A percentile compares a stretch with the other conserved stretches of the same genome.
These are phyloP conservation scores for Gliomastix tumulicola DNA, from an alignment of 2,329 filamentous ascomycete species.

Conservation along the genomic window DNA sequence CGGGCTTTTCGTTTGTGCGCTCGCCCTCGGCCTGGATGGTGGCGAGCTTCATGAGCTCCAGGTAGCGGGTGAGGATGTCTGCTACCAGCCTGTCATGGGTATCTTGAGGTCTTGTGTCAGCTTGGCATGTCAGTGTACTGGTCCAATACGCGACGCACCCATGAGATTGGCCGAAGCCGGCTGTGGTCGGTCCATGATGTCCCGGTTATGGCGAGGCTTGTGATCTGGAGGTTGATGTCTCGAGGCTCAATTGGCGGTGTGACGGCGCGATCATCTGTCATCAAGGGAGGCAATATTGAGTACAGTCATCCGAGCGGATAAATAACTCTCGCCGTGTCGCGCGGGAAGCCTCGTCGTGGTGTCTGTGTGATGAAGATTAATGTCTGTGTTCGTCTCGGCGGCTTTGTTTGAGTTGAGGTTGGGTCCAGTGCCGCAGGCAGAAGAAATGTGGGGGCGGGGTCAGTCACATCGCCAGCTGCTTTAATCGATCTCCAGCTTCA, in stretches of 20 bases:
- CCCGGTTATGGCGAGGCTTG: background rate
- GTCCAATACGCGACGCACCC: constrained; percentile 2
- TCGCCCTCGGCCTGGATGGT: constrained; percentile 33
- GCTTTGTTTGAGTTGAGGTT: no score
- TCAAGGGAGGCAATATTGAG: no score
- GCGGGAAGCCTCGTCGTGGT: no score
- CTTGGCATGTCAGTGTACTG: background rate
- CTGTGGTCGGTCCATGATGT: constrained; percentile 5
- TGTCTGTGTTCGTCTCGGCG: no score
- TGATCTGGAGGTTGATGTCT: background rate
- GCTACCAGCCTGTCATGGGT: constrained; percentile 37
- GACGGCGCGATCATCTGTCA: no score
- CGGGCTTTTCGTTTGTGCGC: constrained; percentile 27
- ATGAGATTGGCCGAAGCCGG: constrained; percentile 5
- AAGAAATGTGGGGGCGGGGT: constrained; percentile 2
- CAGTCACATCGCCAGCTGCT: no score
- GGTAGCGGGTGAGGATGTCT: constrained; percentile 34
- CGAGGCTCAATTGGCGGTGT: no score
- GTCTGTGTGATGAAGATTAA: no score
- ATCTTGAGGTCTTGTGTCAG: constrained; percentile 13
- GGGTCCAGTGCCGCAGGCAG: no score
- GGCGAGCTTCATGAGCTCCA: constrained; percentile 33
- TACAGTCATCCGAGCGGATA: no score
- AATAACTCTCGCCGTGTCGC: no score
- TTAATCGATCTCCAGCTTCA: no score